Conservation (phyloP, 2,329 filamentous ascomycete species). For the Diaporthe citrichinensis region DNA sequence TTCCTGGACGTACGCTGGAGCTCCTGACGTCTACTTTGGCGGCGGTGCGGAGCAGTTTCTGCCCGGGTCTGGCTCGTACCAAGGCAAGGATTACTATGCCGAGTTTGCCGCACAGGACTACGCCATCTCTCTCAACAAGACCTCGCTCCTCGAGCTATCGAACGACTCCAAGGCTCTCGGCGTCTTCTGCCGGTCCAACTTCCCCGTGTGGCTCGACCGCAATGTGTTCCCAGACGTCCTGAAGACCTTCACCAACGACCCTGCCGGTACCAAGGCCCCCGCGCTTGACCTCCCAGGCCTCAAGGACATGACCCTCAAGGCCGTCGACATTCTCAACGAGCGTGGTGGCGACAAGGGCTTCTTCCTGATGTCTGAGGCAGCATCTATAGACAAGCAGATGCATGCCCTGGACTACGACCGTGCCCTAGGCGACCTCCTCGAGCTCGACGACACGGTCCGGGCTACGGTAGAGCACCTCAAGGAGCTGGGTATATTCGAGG, state of each 20-base stretch:
- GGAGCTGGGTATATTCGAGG: slow-evolving; percentile 75
- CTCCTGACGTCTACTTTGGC: slow-evolving; percentile 86
- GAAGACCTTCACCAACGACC: slow-evolving; percentile 75
- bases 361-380: slow-evolving; percentile 90
- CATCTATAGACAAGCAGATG: slow-evolving; percentile 93
- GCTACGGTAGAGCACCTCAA: slow-evolving; percentile 81
- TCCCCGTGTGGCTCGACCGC: slow-evolving; percentile 89
- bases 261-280: slow-evolving; percentile 73
- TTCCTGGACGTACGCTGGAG: slow-evolving; percentile 81
- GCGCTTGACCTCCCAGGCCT: slow-evolving; percentile 84
- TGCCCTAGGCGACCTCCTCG: slow-evolving; percentile 85
- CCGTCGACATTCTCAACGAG: slow-evolving; percentile 81
- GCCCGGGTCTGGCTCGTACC: slow-evolving; percentile 73
- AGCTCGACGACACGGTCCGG: slow-evolving; percentile 86
- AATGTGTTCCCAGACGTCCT: slow-evolving; percentile 84
- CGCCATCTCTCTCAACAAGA: slow-evolving; percentile 80
- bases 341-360: slow-evolving; percentile 79
- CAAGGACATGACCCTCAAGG: slow-evolving; percentile 92
- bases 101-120: slow-evolving; percentile 82
- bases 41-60: slow-evolving; percentile 88
- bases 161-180: slow-evolving; percentile 77
- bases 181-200: slow-evolving; percentile 81
- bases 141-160: slow-evolving; percentile 71
- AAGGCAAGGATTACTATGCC: slow-evolving; percentile 84
- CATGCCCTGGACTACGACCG: slow-evolving; percentile 88